Evolutionary conservation across 1,284 basidiomycete species (phyloP).

Genomic region (Melampsora medusae): DNA sequence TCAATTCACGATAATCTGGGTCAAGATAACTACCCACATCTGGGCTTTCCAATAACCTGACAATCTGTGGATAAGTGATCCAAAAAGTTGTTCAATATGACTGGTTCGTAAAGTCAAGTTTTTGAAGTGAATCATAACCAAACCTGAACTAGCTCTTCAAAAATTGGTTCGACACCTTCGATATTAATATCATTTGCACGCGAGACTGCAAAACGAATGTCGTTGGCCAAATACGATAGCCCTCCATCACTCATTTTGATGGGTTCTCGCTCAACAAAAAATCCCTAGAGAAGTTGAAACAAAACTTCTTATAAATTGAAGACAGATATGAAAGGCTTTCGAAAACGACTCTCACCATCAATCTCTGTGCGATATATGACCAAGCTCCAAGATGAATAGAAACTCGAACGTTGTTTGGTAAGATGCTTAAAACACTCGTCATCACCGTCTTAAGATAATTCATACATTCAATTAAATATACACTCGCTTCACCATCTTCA

Average conservation of each 20-base stretch:
- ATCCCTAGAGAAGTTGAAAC: background rate
- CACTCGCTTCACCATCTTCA: conserved; percentile 59
- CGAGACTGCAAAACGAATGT: conserved; percentile 26
- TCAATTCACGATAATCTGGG: conserved; percentile 20
- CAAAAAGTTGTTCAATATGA: background rate
- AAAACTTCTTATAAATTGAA: background rate
- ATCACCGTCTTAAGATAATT: conserved; percentile 96
- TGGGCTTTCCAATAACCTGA: conserved; percentile 17
- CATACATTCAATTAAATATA: conserved; percentile 89
- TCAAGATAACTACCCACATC: conserved; percentile 22
- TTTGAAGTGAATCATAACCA: background rate
- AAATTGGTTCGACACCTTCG: conserved; percentile 2
- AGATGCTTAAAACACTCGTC: conserved; percentile 80
- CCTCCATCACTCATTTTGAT: conserved; percentile 29
- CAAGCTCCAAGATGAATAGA: conserved; percentile 83
- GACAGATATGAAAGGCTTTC: background rate
- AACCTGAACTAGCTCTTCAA: conserved; percentile 35
- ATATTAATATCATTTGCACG: background rate
- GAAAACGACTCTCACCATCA: conserved; percentile 65
- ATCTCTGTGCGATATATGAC: conserved; percentile 75
- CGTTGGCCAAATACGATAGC: conserved; percentile 21
- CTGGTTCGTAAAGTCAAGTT: background rate
- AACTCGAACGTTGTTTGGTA: conserved; percentile 73
- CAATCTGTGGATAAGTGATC: conserved; percentile 6
- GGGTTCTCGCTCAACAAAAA: conserved; percentile 37